Conservation (phyloP, 257 asterid genomes). For the Penstemon eatonii region DNA sequence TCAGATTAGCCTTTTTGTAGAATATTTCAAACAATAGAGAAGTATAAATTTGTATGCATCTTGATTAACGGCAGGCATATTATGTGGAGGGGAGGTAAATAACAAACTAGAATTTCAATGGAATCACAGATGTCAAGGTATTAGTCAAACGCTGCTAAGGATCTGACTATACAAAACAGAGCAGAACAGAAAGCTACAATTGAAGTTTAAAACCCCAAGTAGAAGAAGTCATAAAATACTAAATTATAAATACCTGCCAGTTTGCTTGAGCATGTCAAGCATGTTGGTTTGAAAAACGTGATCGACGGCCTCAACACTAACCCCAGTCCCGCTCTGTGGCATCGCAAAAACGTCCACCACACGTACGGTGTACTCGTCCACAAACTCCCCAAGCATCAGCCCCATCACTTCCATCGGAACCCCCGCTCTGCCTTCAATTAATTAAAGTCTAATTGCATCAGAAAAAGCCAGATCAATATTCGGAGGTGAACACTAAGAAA, state of each 20-base stretch:
- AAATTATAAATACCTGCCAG: constrained; percentile 60
- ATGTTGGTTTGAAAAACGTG: constrained; percentile 95
- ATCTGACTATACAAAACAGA: too few species aligned
- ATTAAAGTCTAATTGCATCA: not conserved
- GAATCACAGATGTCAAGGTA: too few species aligned
- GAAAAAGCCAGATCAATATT: too few species aligned
- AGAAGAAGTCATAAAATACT: not conserved
- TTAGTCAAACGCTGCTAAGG: too few species aligned
- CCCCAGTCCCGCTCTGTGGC: constrained; percentile 99
- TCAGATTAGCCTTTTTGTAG: too few species aligned
- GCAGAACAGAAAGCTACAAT: too few species aligned
- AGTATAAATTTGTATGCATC: too few species aligned
- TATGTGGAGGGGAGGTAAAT: not conserved
- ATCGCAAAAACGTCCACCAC: constrained; percentile 96
- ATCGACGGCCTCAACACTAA: constrained; percentile 99
- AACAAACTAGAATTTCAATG: too few species aligned
- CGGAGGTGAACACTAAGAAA: constrained; percentile 28
- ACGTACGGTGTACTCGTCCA: constrained; percentile 94
- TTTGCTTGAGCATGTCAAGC: constrained; percentile 99
- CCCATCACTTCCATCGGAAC: constrained; percentile 99
- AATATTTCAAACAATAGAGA: too few species aligned
- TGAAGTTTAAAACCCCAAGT: not conserved
- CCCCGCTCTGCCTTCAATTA: constrained; percentile 79
- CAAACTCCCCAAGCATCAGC: constrained; percentile 92
- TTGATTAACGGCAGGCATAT: too few species aligned